Evolutionary conservation across 106 monocot species (phyloP).

Genomic region (Vanilla planifolia): DNA sequence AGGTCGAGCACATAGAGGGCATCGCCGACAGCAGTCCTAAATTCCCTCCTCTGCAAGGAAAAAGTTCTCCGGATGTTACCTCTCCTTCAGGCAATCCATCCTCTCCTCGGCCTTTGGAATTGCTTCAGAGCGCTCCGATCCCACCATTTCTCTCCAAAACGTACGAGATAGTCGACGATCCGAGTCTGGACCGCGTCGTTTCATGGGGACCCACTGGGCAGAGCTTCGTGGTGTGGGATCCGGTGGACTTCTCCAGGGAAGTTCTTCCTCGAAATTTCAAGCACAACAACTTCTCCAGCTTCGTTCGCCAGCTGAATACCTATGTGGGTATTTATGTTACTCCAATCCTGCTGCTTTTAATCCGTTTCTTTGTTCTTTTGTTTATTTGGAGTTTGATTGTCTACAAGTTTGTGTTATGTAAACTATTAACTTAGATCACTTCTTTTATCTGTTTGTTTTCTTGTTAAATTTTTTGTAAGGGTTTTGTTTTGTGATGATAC

Average conservation of each 20-base stretch:
- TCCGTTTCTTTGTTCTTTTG: neutral
- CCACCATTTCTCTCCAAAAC: conserved; percentile 44
- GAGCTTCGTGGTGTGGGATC: conserved; percentile 45
- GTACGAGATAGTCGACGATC: conserved; percentile 32
- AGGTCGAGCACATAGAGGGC: neutral
- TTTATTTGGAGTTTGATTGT: too few relatives aligned
- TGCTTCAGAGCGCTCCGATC: conserved; percentile 8
- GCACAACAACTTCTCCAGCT: conserved; percentile 96
- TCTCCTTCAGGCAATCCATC: neutral
- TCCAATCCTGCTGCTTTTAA: neutral
- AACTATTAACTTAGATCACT: too few relatives aligned
- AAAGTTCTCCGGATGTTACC: neutral
- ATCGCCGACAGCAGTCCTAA: neutral
- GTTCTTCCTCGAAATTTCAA: conserved; percentile 56
- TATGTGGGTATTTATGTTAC: conserved; percentile 26
- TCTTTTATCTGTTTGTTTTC: neutral
- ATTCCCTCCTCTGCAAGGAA: neutral
- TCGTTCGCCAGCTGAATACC: conserved; percentile 73
- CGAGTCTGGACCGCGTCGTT: conserved; percentile 17
- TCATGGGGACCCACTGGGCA: conserved; percentile 23
- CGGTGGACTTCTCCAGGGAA: conserved; percentile 27
- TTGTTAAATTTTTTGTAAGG: neutral
- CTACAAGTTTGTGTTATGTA: too few relatives aligned
- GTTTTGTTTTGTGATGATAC: neutral
- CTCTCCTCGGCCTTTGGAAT: conserved; percentile 22